Percentiles rank a stretch among this genome's conserved stretches.
Evolutionary conservation across 192 early-diverging fungal genomes (phyloP).

Genomic region (Coemansia sp.): DNA sequence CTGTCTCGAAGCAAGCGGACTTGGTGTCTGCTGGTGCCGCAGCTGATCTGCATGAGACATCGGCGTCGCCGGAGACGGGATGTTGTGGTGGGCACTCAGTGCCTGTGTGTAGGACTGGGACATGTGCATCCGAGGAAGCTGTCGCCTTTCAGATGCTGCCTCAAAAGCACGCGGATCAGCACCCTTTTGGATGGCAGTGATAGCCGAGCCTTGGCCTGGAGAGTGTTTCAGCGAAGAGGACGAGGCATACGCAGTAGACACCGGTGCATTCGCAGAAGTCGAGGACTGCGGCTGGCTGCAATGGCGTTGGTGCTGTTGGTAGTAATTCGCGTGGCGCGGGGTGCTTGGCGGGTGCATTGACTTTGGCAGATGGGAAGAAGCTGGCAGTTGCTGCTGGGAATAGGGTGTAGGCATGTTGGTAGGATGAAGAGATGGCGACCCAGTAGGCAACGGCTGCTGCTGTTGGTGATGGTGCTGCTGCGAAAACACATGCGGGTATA

Average conservation of each 20-base stretch:
- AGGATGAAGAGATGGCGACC: slow-evolving; percentile 15
- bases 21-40: slow-evolving; percentile 22
- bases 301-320: slow-evolving; percentile 40
- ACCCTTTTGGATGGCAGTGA: slow-evolving; percentile 2
- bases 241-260: not conserved
- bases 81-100: slow-evolving; percentile 13
- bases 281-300: slow-evolving; percentile 30
- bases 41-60: slow-evolving; percentile 23
- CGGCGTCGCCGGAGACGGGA: slow-evolving; percentile 28
- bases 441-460: not conserved
- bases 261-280: slow-evolving; percentile 3
- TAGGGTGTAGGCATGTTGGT: not conserved
- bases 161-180: slow-evolving; percentile 12
- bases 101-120: slow-evolving; percentile 6
- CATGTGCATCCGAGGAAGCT: slow-evolving; percentile 5
- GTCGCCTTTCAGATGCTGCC: slow-evolving; percentile 5
- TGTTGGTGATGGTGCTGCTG: slow-evolving; percentile 26
- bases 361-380: slow-evolving; percentile 14
- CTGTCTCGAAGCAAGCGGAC: slow-evolving; percentile 22
- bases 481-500: slow-evolving; percentile 40
- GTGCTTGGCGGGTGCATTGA: slow-evolving; percentile 15
- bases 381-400: slow-evolving; percentile 10
- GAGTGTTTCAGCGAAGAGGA: slow-evolving; percentile 14
- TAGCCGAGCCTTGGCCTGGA: not conserved
- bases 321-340: slow-evolving; percentile 18